Conservation (phyloP, 352 stramenopile species). For the Pythium pyrilobum region DNA sequence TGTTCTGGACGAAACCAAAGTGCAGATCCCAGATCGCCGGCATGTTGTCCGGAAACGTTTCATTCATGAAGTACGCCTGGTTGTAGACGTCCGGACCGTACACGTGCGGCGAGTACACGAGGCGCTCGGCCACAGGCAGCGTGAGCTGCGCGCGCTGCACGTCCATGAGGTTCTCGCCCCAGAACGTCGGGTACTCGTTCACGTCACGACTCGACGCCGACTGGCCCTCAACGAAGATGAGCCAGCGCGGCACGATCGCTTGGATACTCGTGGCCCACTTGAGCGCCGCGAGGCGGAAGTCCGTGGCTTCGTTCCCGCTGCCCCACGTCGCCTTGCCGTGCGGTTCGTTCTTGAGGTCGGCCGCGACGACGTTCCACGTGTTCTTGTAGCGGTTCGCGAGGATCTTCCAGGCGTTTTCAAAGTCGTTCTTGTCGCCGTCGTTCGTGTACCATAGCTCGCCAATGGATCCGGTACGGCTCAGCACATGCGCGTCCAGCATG, state of each 20-base stretch:
- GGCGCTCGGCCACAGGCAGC: constrained; percentile 31
- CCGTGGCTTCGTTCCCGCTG: constrained; percentile 22
- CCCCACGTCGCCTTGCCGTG: constrained; percentile 48
- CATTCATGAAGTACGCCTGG: constrained; percentile 42
- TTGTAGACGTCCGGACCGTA: constrained; percentile 39
- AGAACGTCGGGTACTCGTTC: not conserved
- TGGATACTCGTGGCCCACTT: constrained; percentile 24
- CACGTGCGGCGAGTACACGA: constrained; percentile 48
- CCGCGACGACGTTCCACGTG: constrained; percentile 43
- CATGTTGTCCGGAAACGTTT: constrained; percentile 40
- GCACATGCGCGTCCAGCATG: constrained; percentile 45
- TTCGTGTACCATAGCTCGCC: constrained; percentile 39
- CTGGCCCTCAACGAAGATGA: constrained; percentile 57
- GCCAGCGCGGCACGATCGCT: constrained; percentile 28
- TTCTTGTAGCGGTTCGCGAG: constrained; percentile 28
- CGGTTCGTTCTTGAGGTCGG: constrained; percentile 56
- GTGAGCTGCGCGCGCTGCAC: not conserved
- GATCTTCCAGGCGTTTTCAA: constrained; percentile 29
- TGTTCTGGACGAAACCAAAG: constrained; percentile 38
- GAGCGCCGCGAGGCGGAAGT: constrained; percentile 43
- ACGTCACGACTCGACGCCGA: not conserved
- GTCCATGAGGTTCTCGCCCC: not conserved
- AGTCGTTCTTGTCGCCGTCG: constrained; percentile 14
- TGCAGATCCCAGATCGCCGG: constrained; percentile 47
- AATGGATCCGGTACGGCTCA: constrained; percentile 31